These are phyloP conservation scores for Xanthoparmelia taractica DNA, from an alignment of 495 filamentous ascomycete genomes.

Conservation along the genomic window DNA sequence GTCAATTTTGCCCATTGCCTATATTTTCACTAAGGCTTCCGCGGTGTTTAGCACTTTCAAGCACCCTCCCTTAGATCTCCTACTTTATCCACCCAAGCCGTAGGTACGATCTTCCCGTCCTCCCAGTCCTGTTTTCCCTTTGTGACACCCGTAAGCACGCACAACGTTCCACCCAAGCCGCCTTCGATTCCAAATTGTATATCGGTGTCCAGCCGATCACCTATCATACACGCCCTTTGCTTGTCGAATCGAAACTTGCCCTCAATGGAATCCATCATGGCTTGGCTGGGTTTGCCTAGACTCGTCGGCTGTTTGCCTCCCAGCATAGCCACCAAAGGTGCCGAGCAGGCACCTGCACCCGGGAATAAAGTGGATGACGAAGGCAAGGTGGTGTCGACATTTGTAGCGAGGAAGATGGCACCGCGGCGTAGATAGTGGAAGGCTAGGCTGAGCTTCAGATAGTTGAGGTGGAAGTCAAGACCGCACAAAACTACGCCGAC, in stretches of 20 bases:
- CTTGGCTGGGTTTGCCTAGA: conserved; percentile 90
- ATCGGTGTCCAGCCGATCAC: conserved; percentile 89
- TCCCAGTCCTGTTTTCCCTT: conserved; percentile 75
- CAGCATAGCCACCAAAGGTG: conserved; percentile 71
- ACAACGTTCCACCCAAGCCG: conserved; percentile 80
- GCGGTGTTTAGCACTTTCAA: background rate
- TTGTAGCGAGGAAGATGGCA: conserved; percentile 90
- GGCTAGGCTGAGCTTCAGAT: conserved; percentile 76
- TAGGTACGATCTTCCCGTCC: conserved; percentile 56
- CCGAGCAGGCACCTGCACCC: conserved; percentile 76
- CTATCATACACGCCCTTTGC: conserved; percentile 85
- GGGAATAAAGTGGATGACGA: conserved; percentile 75
- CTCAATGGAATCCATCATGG: conserved; percentile 99
- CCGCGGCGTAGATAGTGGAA: conserved; percentile 77
- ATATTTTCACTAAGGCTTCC: background rate
- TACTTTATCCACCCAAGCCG: conserved; percentile 73
- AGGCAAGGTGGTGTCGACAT: conserved; percentile 81
- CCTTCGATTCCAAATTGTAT: conserved; percentile 93
- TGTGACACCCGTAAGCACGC: conserved; percentile 82
- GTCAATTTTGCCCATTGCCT: background rate
- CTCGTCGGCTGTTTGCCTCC: conserved; percentile 59
- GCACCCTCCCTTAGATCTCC: conserved; percentile 51
- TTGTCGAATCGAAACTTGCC: conserved; percentile 88
- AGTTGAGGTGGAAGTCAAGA: conserved; percentile 88
- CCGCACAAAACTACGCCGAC: conserved; percentile 86